A percentile compares a stretch with the other conserved stretches of the same genome.
phyloP scores from a whole-genome alignment of 2,329 filamentous ascomycete species.

The Aspergillus clavatus region DNA sequence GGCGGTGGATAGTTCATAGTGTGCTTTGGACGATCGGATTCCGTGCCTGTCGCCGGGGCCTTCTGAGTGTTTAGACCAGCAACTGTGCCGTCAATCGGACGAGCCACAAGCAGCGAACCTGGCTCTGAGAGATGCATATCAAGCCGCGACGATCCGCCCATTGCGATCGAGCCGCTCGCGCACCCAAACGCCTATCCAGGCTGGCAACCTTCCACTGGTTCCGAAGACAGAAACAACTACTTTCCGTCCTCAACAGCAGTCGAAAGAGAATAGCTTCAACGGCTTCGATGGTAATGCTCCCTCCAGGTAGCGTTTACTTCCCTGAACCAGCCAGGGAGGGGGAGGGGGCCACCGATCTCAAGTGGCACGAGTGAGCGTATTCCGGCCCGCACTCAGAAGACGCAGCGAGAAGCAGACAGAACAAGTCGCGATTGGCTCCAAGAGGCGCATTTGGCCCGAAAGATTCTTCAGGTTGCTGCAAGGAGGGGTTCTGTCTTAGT shows the following conservation, averaged over 20 bases:
- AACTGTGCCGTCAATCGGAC: constrained; percentile 11
- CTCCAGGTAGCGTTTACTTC: neutral
- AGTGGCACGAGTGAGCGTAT: constrained; percentile 12
- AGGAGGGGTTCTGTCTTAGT: constrained; percentile 5
- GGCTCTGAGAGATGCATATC: constrained; percentile 17
- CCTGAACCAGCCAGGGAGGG: neutral
- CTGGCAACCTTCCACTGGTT: neutral
- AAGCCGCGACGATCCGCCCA: constrained; percentile 10
- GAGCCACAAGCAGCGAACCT: constrained; percentile 17
- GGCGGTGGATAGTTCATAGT: constrained; percentile 7
- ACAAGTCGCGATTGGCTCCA: constrained; percentile 2
- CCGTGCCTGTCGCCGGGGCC: constrained; percentile 5
- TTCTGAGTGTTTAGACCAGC: neutral
- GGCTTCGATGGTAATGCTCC: too few species aligned
- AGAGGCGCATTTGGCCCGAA: neutral
- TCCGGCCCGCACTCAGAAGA: constrained; percentile 18
- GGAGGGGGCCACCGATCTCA: constrained; percentile 1
- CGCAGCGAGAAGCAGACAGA: constrained; percentile 6
- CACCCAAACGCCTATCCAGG: neutral
- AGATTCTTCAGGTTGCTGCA: constrained; percentile 9
- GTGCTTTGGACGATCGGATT: constrained; percentile 12
- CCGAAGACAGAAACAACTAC: neutral
- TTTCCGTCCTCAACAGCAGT: neutral
- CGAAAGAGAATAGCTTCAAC: too few species aligned
- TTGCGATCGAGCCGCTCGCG: constrained; percentile 5